Evolutionary conservation across 768 basidiomycete genomes (phyloP).

Genomic region (Termitomyces sp.): DNA sequence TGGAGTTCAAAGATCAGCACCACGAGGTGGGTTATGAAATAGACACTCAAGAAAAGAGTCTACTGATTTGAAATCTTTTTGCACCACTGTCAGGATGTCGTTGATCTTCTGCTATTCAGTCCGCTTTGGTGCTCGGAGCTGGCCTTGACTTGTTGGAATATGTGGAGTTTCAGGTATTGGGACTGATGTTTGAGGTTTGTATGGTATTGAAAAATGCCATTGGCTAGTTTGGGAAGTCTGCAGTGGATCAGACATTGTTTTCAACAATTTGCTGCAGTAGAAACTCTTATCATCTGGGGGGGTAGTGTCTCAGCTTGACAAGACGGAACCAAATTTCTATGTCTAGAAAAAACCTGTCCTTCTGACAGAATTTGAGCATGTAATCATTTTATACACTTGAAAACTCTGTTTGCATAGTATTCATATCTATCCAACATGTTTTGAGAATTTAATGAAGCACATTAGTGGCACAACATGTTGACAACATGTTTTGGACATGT

Average conservation of each 20-base stretch:
- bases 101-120: background rate
- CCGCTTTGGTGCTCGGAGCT: background rate
- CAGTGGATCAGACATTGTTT: too few species aligned
- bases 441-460: background rate
- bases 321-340: too few species aligned
- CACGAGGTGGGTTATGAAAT: background rate
- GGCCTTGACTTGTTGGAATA: background rate
- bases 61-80: conserved; percentile 1
- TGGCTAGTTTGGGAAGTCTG: background rate
- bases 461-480: too few species aligned
- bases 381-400: too few species aligned
- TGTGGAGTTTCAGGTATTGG: background rate
- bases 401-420: too few species aligned
- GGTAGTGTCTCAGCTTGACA: too few species aligned
- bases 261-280: too few species aligned
- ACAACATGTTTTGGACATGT: too few species aligned
- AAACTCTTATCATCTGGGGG: too few species aligned
- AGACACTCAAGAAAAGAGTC: background rate
- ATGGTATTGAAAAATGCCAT: too few species aligned
- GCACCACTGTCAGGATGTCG: background rate
- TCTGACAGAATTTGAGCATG: too few species aligned
- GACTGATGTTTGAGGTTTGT: background rate
- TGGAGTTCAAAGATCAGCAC: background rate
- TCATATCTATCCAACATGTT: background rate
- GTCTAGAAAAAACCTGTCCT: too few species aligned